Evolutionary conservation across 192 early-diverging fungal genomes (phyloP), one percentile per base, ranked within the genome.

Genomic region (Rhizophagus clarus): DNA sequence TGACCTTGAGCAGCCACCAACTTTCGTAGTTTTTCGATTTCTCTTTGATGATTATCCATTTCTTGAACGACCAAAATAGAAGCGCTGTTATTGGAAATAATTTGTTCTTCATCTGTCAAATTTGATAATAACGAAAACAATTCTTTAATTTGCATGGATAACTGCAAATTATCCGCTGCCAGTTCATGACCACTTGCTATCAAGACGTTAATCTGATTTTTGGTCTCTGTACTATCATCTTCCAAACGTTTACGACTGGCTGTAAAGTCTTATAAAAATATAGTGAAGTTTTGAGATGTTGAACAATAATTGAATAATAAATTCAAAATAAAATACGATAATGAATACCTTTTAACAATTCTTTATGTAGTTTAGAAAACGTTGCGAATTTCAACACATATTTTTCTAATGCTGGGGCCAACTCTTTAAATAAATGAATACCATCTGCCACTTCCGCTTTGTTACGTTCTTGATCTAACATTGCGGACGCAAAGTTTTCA

Each of bases 21-120:
- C 45, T 45, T 71, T 71, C 69, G 28, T 24, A 71, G 40, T 71
- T 71, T 71, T 71, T 71, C 69, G 2, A 22, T n/a, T 37, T 71
- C 69, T 37, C 28, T 71, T 71, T 71, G 69, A 29, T 67, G 64
- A 37, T 31, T n/a, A 22, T 71, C 34, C 17, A 40, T n/a, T 37
- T 71, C 69, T 37, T 71, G 28, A 40, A 37, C n/a, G 12, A 71
- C 37, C 2, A 71, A 34, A 31, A n/a, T n/a, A 37, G 69, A 71
- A 22, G n/a, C 37, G n/a, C 28, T 29, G 34, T 9, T n/a, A 71
- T 71, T 71, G 11, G 34, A 37, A 71, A 71, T 34, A 22, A 40
- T 12, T 8, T 40, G 28, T 22, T 71, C 69, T 37, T 71, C 69
- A 4, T 12, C 20, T 14, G 22, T 40, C 12, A n/a, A 40, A 71